Base-by-base conservation (phyloP, 176 grass and related monocot genomes). In the Phoenix dactylifera region DNA sequence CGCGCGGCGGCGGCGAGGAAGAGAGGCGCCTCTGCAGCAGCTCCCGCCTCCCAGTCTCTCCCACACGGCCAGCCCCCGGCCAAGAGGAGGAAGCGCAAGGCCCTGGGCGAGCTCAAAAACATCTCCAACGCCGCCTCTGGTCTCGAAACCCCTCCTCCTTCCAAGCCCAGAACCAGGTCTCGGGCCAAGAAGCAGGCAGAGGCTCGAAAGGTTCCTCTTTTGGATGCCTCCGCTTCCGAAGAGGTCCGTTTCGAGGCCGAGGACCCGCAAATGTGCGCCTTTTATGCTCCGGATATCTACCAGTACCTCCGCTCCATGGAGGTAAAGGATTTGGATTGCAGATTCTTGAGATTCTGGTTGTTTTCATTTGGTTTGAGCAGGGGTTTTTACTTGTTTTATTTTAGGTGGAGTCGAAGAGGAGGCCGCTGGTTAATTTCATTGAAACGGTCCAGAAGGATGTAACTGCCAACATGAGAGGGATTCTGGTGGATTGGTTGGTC, bases 401-500 rank as follows among this genome's bases (percentile, higher is more conserved):
- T 26, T 18, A 86, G 78, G 65, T 52, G 10, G 52, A 82, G 54
- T 49, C 49, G n/a, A 65, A 48, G 83, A 79, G 73, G 73, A 80
- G 68, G 56, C 85, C 76, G 5, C 49, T 58, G 10, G 60, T 17
- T 20, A 62, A 80, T 15, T 77, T 76, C 60, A 58, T 83, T 49
- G 60, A 49, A 55, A 49, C 57, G 18, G 50, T 83, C 26, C 85
- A 88, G 60, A 65, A 66, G 26, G 56, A 77, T 57, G 52, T 83
- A 22, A 77, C 24, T 3, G 48, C 59, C 1, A 69, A 29, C n/a
- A 83, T 80, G 80, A 65, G 85, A 26, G 68, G 59, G n/a, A 20
- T 80, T 19, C 68, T 88, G 16, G 73, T 88, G 55, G 73, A 88
- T 59, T 88, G 85, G 85, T 17, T 88, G 50, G 80, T 73, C 15